Percentiles rank a stretch among this genome's conserved stretches.
These are phyloP conservation scores for Jackrogersella multiformis DNA, from an alignment of 495 filamentous ascomycete genomes.

Conservation along the genomic window DNA sequence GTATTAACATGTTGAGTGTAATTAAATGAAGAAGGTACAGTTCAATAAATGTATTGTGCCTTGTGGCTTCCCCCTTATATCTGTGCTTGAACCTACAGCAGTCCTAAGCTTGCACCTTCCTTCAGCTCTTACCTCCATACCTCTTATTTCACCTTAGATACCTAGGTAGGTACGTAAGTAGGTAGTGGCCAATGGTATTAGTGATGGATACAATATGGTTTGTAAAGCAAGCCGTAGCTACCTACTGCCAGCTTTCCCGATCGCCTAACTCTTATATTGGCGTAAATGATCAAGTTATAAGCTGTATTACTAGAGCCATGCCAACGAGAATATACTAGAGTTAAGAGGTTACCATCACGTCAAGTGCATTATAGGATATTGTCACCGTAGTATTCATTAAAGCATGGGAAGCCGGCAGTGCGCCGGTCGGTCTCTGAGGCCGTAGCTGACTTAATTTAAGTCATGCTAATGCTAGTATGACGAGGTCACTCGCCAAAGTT, in stretches of 20 bases:
- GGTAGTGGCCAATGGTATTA: neutral
- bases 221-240: too few relatives aligned
- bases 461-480: conserved; percentile 56
- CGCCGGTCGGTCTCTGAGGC: conserved; percentile 72
- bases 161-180: too few relatives aligned
- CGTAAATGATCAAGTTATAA: too few relatives aligned
- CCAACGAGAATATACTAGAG: neutral
- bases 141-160: too few relatives aligned
- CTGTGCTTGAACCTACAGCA: neutral
- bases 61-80: neutral
- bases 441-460: conserved; percentile 62
- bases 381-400: conserved; percentile 39
- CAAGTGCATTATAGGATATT: neutral
- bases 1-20: too few relatives aligned
- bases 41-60: neutral
- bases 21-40: neutral
- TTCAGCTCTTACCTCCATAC: neutral
- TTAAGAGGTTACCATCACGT: neutral
- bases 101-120: neutral
- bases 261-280: too few relatives aligned
- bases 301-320: neutral
- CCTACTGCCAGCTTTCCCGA: too few relatives aligned
- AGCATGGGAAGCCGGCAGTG: conserved; percentile 62
- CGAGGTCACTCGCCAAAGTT: conserved; percentile 50
- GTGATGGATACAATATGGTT: neutral